These are phyloP conservation scores for Arthrobotrys megalospora DNA, from an alignment of 2,329 filamentous ascomycete species.

Conservation along the genomic window DNA sequence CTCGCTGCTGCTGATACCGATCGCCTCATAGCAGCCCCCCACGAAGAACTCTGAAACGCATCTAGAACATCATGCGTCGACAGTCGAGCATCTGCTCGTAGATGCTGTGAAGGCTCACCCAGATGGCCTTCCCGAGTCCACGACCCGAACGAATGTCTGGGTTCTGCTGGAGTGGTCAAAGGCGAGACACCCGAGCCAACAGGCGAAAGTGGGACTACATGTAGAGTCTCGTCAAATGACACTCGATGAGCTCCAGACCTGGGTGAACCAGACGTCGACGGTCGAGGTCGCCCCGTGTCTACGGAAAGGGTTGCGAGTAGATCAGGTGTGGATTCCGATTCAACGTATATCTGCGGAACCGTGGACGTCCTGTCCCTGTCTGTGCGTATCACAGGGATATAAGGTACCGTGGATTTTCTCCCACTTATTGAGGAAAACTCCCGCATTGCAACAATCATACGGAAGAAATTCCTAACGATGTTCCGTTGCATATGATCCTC, in stretches of 20 bases:
- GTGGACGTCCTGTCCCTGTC: conserved; percentile 49
- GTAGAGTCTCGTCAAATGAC: conserved; percentile 47
- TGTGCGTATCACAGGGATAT: conserved; percentile 57
- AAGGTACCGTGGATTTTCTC: conserved; percentile 57
- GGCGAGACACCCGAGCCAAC: conserved; percentile 61
- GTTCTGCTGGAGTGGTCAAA: conserved; percentile 59
- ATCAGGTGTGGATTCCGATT: conserved; percentile 57
- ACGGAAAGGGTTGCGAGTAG: conserved; percentile 27
- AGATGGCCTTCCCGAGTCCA: conserved; percentile 45
- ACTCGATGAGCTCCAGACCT: conserved; percentile 35
- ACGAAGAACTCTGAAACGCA: conserved; percentile 62
- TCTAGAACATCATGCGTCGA: conserved; percentile 63
- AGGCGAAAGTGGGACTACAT: conserved; percentile 49
- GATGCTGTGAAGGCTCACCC: conserved; percentile 37
- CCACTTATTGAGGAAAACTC: conserved; percentile 63
- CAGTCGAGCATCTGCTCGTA: conserved; percentile 58
- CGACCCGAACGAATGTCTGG: conserved; percentile 29
- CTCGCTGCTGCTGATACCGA: conserved; percentile 50
- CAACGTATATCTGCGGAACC: conserved; percentile 59
- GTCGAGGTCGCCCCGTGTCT: conserved; percentile 8
- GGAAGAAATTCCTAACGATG: conserved; percentile 93
- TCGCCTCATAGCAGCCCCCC: conserved; percentile 60
- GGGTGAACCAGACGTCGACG: conserved; percentile 41
- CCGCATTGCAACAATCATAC: conserved; percentile 74
- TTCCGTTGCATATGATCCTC: conserved; percentile 94